A percentile compares a stretch with the other conserved stretches of the same genome.
These are phyloP conservation scores for Psilocybe sp. DNA, from an alignment of 768 basidiomycete species.

Conservation along the genomic window DNA sequence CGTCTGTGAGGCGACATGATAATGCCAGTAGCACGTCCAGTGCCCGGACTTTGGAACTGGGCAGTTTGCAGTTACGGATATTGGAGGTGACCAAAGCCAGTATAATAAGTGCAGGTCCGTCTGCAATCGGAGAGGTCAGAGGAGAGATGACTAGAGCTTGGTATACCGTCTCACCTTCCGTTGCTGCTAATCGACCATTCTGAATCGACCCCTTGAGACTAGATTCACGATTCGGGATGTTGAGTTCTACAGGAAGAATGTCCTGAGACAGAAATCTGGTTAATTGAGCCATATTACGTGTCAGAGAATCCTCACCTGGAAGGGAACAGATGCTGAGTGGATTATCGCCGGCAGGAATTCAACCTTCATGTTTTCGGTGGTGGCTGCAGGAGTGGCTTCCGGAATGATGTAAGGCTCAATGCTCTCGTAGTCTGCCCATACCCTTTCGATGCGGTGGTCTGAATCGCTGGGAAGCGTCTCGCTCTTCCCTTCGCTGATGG, in stretches of 20 bases:
- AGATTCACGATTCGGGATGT: constrained; percentile 71
- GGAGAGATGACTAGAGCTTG: background rate
- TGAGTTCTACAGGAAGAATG: constrained; percentile 72
- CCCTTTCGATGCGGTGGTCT: constrained; percentile 78
- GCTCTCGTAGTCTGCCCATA: constrained; percentile 87
- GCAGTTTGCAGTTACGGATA: constrained; percentile 81
- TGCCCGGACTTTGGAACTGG: constrained; percentile 82
- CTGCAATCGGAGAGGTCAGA: constrained; percentile 32
- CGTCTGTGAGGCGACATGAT: constrained; percentile 81
- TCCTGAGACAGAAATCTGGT: constrained; percentile 34
- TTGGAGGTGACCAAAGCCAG: constrained; percentile 86
- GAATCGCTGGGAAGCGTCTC: constrained; percentile 71
- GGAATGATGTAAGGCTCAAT: constrained; percentile 67
- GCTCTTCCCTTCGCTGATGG: constrained; percentile 21
- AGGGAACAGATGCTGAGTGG: constrained; percentile 40
- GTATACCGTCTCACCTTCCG: constrained; percentile 49
- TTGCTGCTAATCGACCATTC: constrained; percentile 40
- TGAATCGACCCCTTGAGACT: constrained; percentile 54
- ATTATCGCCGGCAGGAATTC: constrained; percentile 45
- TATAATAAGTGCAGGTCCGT: constrained; percentile 87
- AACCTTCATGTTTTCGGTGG: constrained; percentile 47
- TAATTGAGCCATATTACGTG: background rate
- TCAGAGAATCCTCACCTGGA: constrained; percentile 45
- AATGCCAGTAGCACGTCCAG: constrained; percentile 87
- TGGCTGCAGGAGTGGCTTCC: constrained; percentile 41